Evolutionary conservation across 306 rosid genomes (phyloP).

Genomic region (Chamaecrista fasciculata): DNA sequence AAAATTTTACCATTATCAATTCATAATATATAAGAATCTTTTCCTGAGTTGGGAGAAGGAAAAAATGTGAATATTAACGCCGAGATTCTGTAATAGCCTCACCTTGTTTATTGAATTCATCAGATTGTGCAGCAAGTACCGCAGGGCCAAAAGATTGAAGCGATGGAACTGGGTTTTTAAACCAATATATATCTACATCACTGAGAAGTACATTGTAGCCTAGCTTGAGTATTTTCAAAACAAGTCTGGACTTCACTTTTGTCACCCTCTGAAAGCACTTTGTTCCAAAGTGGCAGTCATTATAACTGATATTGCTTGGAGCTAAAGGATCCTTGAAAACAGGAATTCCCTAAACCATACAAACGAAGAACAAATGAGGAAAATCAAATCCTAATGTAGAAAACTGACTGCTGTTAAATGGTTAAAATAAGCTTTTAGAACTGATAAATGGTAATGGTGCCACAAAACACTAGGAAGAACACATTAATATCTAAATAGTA

Average conservation of each 20-base stretch:
- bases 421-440: slow-evolving; percentile 14
- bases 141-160: slow-evolving; percentile 67
- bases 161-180: slow-evolving; percentile 68
- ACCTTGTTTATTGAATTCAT: slow-evolving; percentile 82
- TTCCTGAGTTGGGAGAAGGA: not conserved
- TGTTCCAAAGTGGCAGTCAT: slow-evolving; percentile 92
- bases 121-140: slow-evolving; percentile 78
- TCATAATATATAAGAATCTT: not conserved
- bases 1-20: not conserved
- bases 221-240: slow-evolving; percentile 71
- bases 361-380: not conserved
- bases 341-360: slow-evolving; percentile 77
- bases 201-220: slow-evolving; percentile 93
- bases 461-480: not conserved
- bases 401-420: slow-evolving; percentile 5
- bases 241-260: slow-evolving; percentile 87
- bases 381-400: slow-evolving; percentile 13
- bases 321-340: slow-evolving; percentile 72
- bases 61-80: slow-evolving; percentile 25
- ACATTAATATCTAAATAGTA: not conserved
- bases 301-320: slow-evolving; percentile 65
- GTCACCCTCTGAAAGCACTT: slow-evolving; percentile 94
- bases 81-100: slow-evolving; percentile 21
- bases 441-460: not conserved
- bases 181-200: slow-evolving; percentile 91